These are phyloP conservation scores for Gremmenia infestans DNA, from an alignment of 2,329 filamentous ascomycete species.

Conservation along the genomic window DNA sequence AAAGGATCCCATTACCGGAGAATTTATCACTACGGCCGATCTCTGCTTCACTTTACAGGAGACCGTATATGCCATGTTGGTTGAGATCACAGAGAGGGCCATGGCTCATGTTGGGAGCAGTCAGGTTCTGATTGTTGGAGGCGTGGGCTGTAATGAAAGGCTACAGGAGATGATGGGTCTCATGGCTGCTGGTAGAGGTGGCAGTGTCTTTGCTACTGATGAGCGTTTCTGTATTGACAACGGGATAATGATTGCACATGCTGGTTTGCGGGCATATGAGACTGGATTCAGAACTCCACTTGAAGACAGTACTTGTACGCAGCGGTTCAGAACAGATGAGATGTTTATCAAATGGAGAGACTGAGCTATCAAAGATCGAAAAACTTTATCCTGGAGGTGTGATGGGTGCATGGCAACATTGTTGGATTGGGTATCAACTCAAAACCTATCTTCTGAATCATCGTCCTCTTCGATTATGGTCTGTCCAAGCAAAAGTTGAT, in stretches of 20 bases:
- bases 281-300: constrained; percentile 74
- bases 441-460: constrained; percentile 40
- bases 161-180: constrained; percentile 97
- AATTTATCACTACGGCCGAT: constrained; percentile 70
- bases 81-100: constrained; percentile 95
- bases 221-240: constrained; percentile 99
- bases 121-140: constrained; percentile 92
- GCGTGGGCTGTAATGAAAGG: constrained; percentile 91
- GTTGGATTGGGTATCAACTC: constrained; percentile 3
- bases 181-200: constrained; percentile 85
- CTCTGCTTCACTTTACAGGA: constrained; percentile 94
- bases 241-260: constrained; percentile 99
- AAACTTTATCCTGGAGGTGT: background rate
- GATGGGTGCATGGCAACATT: too few relatives aligned
- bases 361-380: constrained; percentile 17
- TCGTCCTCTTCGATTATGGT: constrained; percentile 71
- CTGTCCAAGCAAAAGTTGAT: constrained; percentile 51
- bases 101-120: constrained; percentile 94
- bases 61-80: constrained; percentile 93
- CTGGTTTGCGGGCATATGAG: constrained; percentile 78
- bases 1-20: constrained; percentile 43
- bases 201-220: constrained; percentile 89
- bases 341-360: constrained; percentile 77
- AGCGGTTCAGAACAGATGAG: constrained; percentile 78
- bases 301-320: constrained; percentile 78